These are phyloP conservation scores for Oryza punctata DNA, from an alignment of 176 grass and related monocot genomes.

Conservation along the genomic window DNA sequence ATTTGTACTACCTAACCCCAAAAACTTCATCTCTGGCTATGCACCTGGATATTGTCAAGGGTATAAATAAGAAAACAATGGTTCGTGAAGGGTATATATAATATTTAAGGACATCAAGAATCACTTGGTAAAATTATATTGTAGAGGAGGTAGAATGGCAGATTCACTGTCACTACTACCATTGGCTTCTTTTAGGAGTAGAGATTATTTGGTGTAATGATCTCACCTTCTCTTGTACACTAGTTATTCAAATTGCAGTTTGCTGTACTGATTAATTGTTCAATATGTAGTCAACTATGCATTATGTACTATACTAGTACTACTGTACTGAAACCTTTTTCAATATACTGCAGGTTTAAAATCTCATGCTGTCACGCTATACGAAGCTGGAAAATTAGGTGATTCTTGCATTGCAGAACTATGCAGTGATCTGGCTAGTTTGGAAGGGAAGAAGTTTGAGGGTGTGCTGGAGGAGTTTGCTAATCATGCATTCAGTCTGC, in stretches of 20 bases:
- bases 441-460: slow-evolving; percentile 96
- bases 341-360: slow-evolving; percentile 79
- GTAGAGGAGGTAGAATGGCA: not conserved
- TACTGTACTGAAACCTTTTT: slow-evolving; percentile 18
- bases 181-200: not conserved
- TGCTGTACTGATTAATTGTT: slow-evolving; percentile 7
- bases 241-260: slow-evolving; percentile 13
- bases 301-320: not conserved
- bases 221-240: slow-evolving; percentile 12
- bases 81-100: too few relatives aligned
- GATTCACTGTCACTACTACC: not conserved
- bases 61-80: too few relatives aligned
- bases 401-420: slow-evolving; percentile 88
- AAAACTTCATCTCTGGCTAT: too few relatives aligned
- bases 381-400: slow-evolving; percentile 97
- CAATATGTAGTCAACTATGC: slow-evolving; percentile 10
- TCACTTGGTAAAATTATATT: not conserved
- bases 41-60: too few relatives aligned
- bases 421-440: slow-evolving; percentile 83
- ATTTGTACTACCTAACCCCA: too few relatives aligned
- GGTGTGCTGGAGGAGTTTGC: slow-evolving; percentile 97
- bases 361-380: slow-evolving; percentile 96
- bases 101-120: not conserved
- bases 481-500: slow-evolving; percentile 93
- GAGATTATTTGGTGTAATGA: slow-evolving; percentile 21